phyloP scores from a whole-genome alignment of 176 grass and related monocot species.

The Zea luxurians region DNA sequence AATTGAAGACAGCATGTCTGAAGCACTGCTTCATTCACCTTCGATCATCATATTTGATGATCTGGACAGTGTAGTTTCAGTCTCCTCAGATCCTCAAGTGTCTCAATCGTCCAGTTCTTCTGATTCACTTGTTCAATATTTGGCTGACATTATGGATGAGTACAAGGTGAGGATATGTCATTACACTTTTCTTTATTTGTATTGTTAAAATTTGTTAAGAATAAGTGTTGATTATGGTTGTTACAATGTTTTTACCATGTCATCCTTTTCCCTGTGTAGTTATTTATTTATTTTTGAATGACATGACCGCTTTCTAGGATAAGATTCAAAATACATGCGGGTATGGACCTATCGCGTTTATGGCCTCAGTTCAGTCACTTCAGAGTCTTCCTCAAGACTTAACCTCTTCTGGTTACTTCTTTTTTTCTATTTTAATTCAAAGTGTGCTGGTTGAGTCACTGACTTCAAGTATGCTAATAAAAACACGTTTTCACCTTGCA shows the following conservation, averaged over 20 bases:
- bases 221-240: background rate
- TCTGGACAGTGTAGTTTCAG: conserved; percentile 73
- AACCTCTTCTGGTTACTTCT: conserved; percentile 75
- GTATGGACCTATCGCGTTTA: conserved; percentile 83
- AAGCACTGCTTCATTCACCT: conserved; percentile 76
- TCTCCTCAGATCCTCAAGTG: conserved; percentile 70
- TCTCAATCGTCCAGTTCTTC: conserved; percentile 67
- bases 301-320: conserved; percentile 53
- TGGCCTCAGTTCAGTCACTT: conserved; percentile 82
- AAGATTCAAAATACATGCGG: conserved; percentile 65
- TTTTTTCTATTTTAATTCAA: conserved; percentile 25
- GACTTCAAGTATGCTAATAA: conserved; percentile 31
- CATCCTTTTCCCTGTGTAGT: conserved; percentile 12
- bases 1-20: conserved; percentile 64
- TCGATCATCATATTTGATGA: conserved; percentile 92
- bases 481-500: conserved; percentile 35
- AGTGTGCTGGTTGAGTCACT: background rate
- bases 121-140: conserved; percentile 67
- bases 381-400: conserved; percentile 73
- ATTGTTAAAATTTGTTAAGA: conserved; percentile 16
- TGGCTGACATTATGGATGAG: conserved; percentile 77
- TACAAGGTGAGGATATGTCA: conserved; percentile 58
- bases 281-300: conserved; percentile 31
- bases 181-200: conserved; percentile 24
- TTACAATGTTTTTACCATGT: conserved; percentile 11